Percentiles rank a stretch among this genome's conserved stretches.
phyloP scores from a whole-genome alignment of 2,329 filamentous ascomycete species.

The Sporothrix pseudoabietina region DNA sequence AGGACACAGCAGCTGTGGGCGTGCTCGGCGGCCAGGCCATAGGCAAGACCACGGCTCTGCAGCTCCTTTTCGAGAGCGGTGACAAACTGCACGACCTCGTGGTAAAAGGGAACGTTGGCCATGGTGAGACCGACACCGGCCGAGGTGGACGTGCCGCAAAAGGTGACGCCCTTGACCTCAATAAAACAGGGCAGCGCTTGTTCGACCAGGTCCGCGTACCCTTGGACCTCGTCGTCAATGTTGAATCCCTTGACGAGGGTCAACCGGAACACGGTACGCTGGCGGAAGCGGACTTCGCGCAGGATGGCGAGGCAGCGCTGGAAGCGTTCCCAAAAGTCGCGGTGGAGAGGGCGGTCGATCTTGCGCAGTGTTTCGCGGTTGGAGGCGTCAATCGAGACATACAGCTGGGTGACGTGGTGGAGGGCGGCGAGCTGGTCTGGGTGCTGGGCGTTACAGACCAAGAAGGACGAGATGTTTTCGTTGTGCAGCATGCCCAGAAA shows the following conservation, averaged over 20 bases:
- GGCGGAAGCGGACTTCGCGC: slow-evolving; percentile 76
- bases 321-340: slow-evolving; percentile 98
- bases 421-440: slow-evolving; percentile 84
- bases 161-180: slow-evolving; percentile 95
- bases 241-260: slow-evolving; percentile 99
- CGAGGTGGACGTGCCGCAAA: slow-evolving; percentile 87
- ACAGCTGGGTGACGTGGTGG: slow-evolving; percentile 87
- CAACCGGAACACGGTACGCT: slow-evolving; percentile 90
- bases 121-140: slow-evolving; percentile 88
- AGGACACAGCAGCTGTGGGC: slow-evolving; percentile 92
- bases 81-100: slow-evolving; percentile 84
- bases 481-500: slow-evolving; percentile 80
- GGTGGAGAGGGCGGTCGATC: slow-evolving; percentile 89
- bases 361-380: slow-evolving; percentile 84
- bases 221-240: slow-evolving; percentile 86
- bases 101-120: slow-evolving; percentile 96
- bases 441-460: slow-evolving; percentile 97
- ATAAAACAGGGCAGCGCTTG: slow-evolving; percentile 87
- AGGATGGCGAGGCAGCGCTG: slow-evolving; percentile 87
- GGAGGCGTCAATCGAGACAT: slow-evolving; percentile 93
- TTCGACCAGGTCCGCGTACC: slow-evolving; percentile 87
- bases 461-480: slow-evolving; percentile 87
- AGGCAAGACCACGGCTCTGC: slow-evolving; percentile 68
- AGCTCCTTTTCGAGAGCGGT: slow-evolving; percentile 71
- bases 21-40: slow-evolving; percentile 93